Percentiles rank a stretch among this genome's conserved stretches.
Evolutionary conservation across 495 filamentous ascomycete genomes (phyloP).

Genomic region (Terfezia claveryi): DNA sequence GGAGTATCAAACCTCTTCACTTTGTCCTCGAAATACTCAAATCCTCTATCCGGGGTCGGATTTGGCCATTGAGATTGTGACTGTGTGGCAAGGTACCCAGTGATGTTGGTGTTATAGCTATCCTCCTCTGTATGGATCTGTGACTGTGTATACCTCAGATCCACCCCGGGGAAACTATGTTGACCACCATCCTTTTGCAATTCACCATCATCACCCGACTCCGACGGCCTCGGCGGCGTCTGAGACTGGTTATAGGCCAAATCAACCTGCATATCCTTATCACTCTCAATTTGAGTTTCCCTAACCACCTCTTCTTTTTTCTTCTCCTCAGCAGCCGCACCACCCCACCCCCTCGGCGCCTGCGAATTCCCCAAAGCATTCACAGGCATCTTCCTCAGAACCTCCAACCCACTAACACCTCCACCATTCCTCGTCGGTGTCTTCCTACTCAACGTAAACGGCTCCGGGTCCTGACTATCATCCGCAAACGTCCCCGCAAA

Average conservation of each 20-base stretch:
- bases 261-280: not conserved
- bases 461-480: not conserved
- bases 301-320: conserved; percentile 1
- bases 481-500: conserved; percentile 82
- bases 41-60: conserved; percentile 71
- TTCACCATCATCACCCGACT: not conserved
- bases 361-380: conserved; percentile 1
- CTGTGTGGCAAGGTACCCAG: conserved; percentile 19
- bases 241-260: conserved; percentile 7
- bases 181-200: not conserved
- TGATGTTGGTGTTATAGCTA: conserved; percentile 13
- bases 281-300: conserved; percentile 2
- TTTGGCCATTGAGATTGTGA: conserved; percentile 35
- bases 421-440: not conserved
- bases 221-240: conserved; percentile 5
- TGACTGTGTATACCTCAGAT: conserved; percentile 1
- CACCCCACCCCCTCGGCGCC: not conserved
- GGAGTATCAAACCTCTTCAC: conserved; percentile 6
- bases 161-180: not conserved
- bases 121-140: not conserved
- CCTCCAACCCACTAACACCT: conserved; percentile 10
- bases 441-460: not conserved
- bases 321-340: not conserved
- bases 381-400: conserved; percentile 6
- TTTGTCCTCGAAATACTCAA: conserved; percentile 21